Evolutionary conservation across 2,329 filamentous ascomycete genomes (phyloP).

Genomic region (Claviceps spartinae): DNA sequence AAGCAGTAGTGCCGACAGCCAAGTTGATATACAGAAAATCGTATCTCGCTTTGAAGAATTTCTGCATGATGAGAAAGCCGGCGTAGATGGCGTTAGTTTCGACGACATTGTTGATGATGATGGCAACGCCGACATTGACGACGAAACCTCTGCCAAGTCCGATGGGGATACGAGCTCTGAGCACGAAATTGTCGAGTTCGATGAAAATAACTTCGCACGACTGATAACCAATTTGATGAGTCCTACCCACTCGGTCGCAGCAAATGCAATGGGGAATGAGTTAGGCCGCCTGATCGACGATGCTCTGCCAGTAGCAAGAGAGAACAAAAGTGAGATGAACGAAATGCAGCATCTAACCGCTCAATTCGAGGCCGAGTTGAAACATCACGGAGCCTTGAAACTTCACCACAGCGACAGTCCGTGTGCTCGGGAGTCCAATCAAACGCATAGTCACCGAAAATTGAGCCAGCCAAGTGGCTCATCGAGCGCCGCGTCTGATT

Average conservation of each 20-base stretch:
- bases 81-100: slow-evolving; percentile 62
- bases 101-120: slow-evolving; percentile 58
- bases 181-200: slow-evolving; percentile 64
- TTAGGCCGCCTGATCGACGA: not conserved
- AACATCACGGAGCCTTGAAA: slow-evolving; percentile 16
- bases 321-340: not conserved
- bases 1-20: slow-evolving; percentile 53
- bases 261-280: not conserved
- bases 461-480: slow-evolving; percentile 4
- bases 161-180: slow-evolving; percentile 30
- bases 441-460: slow-evolving; percentile 1
- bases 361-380: slow-evolving; percentile 59
- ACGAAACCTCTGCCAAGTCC: slow-evolving; percentile 35
- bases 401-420: slow-evolving; percentile 28
- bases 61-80: slow-evolving; percentile 72
- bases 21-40: slow-evolving; percentile 75
- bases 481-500: slow-evolving; percentile 33
- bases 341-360: slow-evolving; percentile 46
- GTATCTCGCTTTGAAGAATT: slow-evolving; percentile 91
- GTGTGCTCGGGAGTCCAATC: not conserved
- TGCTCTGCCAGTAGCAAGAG: not conserved
- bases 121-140: slow-evolving; percentile 30
- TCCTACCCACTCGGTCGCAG: slow-evolving; percentile 22
- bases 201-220: slow-evolving; percentile 69
- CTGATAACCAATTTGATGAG: slow-evolving; percentile 95